Base-by-base conservation (phyloP, 768 basidiomycete species). In the Tricholoma terreum region DNA sequence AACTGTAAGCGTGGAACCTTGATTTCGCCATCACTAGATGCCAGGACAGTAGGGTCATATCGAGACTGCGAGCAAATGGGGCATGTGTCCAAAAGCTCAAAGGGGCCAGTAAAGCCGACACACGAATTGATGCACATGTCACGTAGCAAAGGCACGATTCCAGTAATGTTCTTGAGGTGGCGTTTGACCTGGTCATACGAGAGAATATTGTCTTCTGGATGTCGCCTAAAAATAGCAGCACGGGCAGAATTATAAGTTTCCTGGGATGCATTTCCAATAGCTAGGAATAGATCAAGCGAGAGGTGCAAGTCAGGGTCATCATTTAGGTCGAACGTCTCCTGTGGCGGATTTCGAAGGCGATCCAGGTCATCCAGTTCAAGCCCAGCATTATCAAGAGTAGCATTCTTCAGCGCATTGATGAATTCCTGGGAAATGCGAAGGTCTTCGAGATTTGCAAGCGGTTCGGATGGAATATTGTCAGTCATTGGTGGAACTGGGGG, bases 41-140 rank as follows among this genome's bases (percentile, higher is more conserved):
- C 5, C 38, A 40, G n/a, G 8, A 6, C 11, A 7, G 11, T n/a
- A 17, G 4, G 56, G 15, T 71, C 63, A 51, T 70, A 71, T 1
- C 67, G 68, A 5, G 63, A 40, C 54, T 67, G 54, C 0, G 49
- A 50, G 50, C 76, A 78, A 3, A 45, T 54, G 0, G 59, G 55
- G 51, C 75, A 77, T 0, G 11, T 1, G 0, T 58, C 46, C 14
- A 62, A 53, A 2, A 35, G 24, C 1, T 27, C 15, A 22, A 51
- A 68, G 12, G 67, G 64, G 1, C 66, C 69, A 1, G 65, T 66
- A 36, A 59, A n/a, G n/a, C n/a, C n/a, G n/a, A n/a, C n/a, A n/a
- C n/a, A 71, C 45, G 55, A 54, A 33, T 65, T 63, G 1, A 24
- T 50, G 45, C 70, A 72, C 69, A 72, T 69, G 31, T 70, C 59